A percentile compares a stretch with the other conserved stretches of the same genome.
Evolutionary conservation across 345 rosid genomes (phyloP).

Genomic region (Lepidium sativum): DNA sequence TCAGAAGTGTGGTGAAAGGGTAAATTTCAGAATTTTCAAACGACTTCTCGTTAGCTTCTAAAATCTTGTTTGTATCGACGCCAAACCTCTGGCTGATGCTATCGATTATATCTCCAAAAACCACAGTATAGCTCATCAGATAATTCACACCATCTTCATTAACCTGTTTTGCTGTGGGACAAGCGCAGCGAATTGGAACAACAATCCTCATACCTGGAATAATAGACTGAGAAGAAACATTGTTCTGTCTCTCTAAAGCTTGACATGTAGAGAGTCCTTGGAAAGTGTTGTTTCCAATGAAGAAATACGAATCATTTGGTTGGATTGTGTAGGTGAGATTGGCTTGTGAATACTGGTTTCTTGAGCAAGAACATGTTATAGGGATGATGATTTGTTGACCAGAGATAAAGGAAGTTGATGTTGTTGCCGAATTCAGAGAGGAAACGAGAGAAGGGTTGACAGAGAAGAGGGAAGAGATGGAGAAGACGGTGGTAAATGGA

Average conservation of each 20-base stretch:
- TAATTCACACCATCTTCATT: constrained; percentile 29
- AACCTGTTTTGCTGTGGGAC: constrained; percentile 52
- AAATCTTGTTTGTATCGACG: constrained; percentile 22
- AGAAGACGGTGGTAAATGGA: constrained; percentile 36
- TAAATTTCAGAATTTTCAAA: constrained; percentile 14
- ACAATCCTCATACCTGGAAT: constrained; percentile 27
- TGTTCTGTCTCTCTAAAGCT: constrained; percentile 42
- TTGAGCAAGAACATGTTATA: constrained; percentile 62
- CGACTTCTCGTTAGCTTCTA: constrained; percentile 35
- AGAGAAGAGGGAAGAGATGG: constrained; percentile 48
- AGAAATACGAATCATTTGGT: constrained; percentile 8
- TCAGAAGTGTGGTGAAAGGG: constrained; percentile 46
- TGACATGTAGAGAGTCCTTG: constrained; percentile 83
- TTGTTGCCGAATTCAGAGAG: constrained; percentile 37
- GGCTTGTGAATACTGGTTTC: constrained; percentile 30
- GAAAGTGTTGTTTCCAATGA: constrained; percentile 46
- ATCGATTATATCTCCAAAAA: constrained; percentile 21
- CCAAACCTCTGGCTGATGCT: constrained; percentile 35
- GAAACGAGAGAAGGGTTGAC: constrained; percentile 41
- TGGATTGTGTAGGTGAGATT: constrained; percentile 44
- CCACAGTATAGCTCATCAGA: constrained; percentile 39
- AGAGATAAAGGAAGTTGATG: constrained; percentile 25
- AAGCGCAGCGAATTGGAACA: constrained; percentile 58
- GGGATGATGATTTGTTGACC: constrained; percentile 54
- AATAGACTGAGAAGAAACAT: constrained; percentile 12